These are phyloP conservation scores for Buxus sempervirens DNA, from an alignment of 164 flowering plant species.

Conservation along the genomic window DNA sequence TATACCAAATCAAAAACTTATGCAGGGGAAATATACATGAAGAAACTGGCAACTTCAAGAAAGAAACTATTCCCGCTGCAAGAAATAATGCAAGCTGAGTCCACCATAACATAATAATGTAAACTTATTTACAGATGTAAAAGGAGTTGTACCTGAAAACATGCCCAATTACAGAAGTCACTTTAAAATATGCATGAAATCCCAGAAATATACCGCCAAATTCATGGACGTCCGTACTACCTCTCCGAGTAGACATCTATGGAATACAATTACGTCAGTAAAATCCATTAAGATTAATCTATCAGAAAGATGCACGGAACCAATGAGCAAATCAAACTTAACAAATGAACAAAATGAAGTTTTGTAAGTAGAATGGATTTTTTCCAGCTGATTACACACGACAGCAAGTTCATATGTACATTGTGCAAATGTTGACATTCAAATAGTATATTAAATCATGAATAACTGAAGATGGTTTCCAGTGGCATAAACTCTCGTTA, in stretches of 20 bases:
- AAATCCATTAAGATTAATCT: not conserved
- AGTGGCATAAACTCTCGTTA: too few species aligned
- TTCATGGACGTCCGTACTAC: conserved; percentile 90
- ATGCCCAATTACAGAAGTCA: conserved; percentile 96
- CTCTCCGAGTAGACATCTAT: conserved; percentile 80
- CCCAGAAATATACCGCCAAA: conserved; percentile 73
- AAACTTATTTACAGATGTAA: not conserved
- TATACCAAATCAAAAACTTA: too few species aligned
- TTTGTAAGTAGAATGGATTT: not conserved
- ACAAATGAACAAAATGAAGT: not conserved
- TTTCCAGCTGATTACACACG: not conserved
- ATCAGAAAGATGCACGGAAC: not conserved
- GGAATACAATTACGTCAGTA: conserved; percentile 20
- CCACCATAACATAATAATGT: too few species aligned
- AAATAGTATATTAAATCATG: too few species aligned
- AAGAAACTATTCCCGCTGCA: not conserved
- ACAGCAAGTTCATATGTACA: not conserved
- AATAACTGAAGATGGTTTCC: too few species aligned
- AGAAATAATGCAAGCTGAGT: not conserved
- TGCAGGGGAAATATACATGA: not conserved
- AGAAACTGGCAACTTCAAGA: not conserved
- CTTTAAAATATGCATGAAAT: conserved; percentile 51
- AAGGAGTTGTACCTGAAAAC: conserved; percentile 68
- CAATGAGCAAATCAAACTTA: not conserved
- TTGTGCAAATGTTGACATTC: too few species aligned